Conservation (phyloP, 163 green algal genomes). For the Prototheca cutis region DNA sequence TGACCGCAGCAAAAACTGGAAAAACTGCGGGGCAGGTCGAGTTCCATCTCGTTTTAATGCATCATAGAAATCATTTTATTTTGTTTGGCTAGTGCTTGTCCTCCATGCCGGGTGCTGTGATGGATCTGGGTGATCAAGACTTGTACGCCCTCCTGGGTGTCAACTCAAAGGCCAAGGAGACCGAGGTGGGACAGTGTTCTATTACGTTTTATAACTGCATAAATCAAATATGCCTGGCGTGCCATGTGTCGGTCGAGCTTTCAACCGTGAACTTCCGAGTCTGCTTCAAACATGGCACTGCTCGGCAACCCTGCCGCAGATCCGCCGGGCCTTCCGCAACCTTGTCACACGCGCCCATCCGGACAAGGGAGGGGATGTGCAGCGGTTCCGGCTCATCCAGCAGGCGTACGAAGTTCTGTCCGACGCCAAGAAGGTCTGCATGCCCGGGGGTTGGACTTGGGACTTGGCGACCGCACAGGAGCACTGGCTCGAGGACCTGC, state of each 20-base stretch:
- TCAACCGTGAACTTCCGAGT: too few relatives aligned
- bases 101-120: background rate
- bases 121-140: background rate
- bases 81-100: background rate
- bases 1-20: too few relatives aligned
- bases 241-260: too few relatives aligned
- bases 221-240: too few relatives aligned
- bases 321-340: conserved; percentile 59
- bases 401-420: conserved; percentile 41
- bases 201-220: too few relatives aligned
- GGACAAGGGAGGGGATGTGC: conserved; percentile 51
- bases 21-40: too few relatives aligned
- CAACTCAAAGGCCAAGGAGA: conserved; percentile 3
- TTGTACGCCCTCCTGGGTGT: conserved; percentile 10
- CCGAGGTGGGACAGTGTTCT: conserved; percentile 7
- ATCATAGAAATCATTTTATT: background rate
- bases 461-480: too few relatives aligned
- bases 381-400: conserved; percentile 33
- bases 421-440: conserved; percentile 42
- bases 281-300: background rate
- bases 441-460: too few relatives aligned
- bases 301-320: conserved; percentile 27
- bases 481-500: too few relatives aligned
- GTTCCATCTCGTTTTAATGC: too few relatives aligned
- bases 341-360: conserved; percentile 42